Conservation (phyloP, 192 early-diverging fungal species). For the Endogone sp. region DNA sequence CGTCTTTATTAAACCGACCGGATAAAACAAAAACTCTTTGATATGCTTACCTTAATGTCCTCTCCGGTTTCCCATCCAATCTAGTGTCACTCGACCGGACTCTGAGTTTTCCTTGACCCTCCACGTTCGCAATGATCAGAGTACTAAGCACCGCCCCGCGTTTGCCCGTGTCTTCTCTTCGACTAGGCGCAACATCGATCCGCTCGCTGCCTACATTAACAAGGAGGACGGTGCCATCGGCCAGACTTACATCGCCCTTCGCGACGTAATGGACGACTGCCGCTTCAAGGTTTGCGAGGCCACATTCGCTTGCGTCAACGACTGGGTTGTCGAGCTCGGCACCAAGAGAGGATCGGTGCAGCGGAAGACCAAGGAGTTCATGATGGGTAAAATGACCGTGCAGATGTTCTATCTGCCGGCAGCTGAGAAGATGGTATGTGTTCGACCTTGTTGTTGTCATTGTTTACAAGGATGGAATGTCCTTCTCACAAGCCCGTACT, state of each 20-base stretch:
- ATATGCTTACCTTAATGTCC: slow-evolving; percentile 10
- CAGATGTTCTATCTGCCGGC: slow-evolving; percentile 19
- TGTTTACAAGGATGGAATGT: too few species aligned
- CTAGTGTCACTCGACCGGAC: slow-evolving; percentile 21
- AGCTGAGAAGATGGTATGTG: slow-evolving; percentile 6
- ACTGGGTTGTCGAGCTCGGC: slow-evolving; percentile 13
- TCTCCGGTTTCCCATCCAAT: slow-evolving; percentile 1
- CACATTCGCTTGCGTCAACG: slow-evolving; percentile 20
- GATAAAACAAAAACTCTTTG: slow-evolving; percentile 4
- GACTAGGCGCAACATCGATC: slow-evolving; percentile 3
- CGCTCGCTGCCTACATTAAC: slow-evolving; percentile 15
- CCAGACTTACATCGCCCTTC: slow-evolving; percentile 12
- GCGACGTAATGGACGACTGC: slow-evolving; percentile 9
- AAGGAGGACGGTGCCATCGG: slow-evolving; percentile 15
- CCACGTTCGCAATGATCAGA: slow-evolving; percentile 23
- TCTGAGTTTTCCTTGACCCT: slow-evolving; percentile 11
- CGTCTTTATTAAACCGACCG: not conserved
- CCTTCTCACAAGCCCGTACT: too few species aligned
- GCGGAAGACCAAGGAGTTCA: slow-evolving; percentile 11
- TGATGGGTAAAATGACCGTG: slow-evolving; percentile 18
- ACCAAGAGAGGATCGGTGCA: not conserved
- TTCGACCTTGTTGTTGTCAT: not conserved
- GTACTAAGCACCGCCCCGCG: slow-evolving; percentile 10
- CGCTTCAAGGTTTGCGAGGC: slow-evolving; percentile 14
- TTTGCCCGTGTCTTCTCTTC: slow-evolving; percentile 18